Evolutionary conservation across 2,329 filamentous ascomycete species (phyloP).

Genomic region (Penicillium sp.): DNA sequence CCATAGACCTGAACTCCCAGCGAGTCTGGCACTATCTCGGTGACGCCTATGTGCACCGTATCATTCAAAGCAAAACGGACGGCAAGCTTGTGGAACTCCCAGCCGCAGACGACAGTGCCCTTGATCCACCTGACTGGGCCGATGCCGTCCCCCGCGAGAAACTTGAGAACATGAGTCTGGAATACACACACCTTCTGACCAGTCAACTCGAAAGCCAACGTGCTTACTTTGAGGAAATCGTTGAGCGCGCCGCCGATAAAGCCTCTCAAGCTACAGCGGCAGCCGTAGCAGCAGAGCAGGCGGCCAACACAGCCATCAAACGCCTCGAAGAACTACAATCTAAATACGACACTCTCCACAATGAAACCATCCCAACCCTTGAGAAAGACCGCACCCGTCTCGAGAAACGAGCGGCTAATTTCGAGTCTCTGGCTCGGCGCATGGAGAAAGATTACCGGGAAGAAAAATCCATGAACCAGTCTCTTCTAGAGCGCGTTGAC

Average conservation of each 20-base stretch:
- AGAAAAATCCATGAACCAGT: constrained; percentile 81
- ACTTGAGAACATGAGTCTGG: constrained; percentile 77
- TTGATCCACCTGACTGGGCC: constrained; percentile 44
- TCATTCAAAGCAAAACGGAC: constrained; percentile 91
- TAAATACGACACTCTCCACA: constrained; percentile 54
- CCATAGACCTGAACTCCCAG: constrained; percentile 88
- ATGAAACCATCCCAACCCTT: constrained; percentile 63
- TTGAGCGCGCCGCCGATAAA: constrained; percentile 87
- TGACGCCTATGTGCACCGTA: constrained; percentile 91
- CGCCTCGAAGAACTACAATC: constrained; percentile 57
- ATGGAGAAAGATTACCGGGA: constrained; percentile 77
- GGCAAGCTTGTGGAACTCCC: constrained; percentile 92
- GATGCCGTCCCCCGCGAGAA: constrained; percentile 58
- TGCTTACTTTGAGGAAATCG: constrained; percentile 89
- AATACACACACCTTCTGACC: constrained; percentile 92
- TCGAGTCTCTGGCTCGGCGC: constrained; percentile 72
- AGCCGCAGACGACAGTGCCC: constrained; percentile 49
- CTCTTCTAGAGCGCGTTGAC: constrained; percentile 74
- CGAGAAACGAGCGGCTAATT: constrained; percentile 67
- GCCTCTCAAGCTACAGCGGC: constrained; percentile 70
- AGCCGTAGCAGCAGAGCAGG: constrained; percentile 53
- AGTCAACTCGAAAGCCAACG: constrained; percentile 91
- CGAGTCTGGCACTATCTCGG: constrained; percentile 98
- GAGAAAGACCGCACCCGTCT: constrained; percentile 73
- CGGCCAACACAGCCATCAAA: constrained; percentile 63